Conservation (phyloP, 2,329 filamentous ascomycete species). For the Ilyonectria sp. region DNA sequence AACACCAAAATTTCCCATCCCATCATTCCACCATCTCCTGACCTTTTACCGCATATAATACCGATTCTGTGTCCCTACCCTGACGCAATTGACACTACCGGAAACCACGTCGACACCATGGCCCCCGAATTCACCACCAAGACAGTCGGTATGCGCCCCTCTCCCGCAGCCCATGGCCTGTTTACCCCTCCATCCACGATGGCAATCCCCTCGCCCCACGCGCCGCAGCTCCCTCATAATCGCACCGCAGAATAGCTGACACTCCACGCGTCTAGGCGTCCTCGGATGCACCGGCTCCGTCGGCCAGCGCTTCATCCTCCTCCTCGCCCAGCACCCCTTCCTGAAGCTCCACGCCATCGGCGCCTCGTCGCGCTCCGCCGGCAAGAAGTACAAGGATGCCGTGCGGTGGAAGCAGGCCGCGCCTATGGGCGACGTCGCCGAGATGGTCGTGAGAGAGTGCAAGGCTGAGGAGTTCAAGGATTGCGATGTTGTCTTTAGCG, state of each 20-base stretch:
- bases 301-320: constrained; percentile 94
- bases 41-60: neutral
- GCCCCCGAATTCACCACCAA: constrained; percentile 67
- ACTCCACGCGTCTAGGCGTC: constrained; percentile 69
- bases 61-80: neutral
- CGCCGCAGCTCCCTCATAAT: neutral
- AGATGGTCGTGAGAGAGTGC: constrained; percentile 90
- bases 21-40: constrained; percentile 6
- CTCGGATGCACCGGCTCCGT: constrained; percentile 95
- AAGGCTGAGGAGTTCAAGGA: constrained; percentile 85
- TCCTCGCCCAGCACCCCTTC: constrained; percentile 89
- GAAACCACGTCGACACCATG: constrained; percentile 40
- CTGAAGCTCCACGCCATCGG: constrained; percentile 91
- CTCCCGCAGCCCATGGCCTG: neutral
- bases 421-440: constrained; percentile 84
- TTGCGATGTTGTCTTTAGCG: constrained; percentile 94
- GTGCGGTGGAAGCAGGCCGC: constrained; percentile 94
- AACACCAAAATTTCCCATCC: constrained; percentile 40
- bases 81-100: neutral
- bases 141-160: constrained; percentile 67
- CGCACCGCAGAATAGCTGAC: constrained; percentile 22
- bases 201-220: constrained; percentile 22
- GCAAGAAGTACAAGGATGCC: constrained; percentile 95
- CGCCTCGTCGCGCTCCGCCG: constrained; percentile 89
- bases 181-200: constrained; percentile 34